phyloP scores from a whole-genome alignment of 495 filamentous ascomycete species.

The Talaromyces stipitatus region DNA sequence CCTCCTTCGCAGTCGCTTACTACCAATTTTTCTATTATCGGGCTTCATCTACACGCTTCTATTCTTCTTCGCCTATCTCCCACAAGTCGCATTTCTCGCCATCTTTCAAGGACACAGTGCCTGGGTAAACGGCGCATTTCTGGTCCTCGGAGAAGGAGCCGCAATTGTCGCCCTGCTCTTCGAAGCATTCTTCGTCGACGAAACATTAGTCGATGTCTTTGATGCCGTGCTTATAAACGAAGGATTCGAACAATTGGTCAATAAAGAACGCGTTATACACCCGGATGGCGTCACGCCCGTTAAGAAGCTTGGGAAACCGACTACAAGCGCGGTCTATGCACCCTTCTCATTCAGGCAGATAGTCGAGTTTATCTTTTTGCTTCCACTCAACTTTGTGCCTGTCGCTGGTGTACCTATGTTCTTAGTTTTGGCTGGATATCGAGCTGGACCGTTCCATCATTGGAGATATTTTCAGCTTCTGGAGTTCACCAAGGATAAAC shows the following conservation, averaged over 20 bases:
- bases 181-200: constrained; percentile 62
- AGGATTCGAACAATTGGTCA: constrained; percentile 50
- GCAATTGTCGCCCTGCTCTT: constrained; percentile 55
- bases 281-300: constrained; percentile 45
- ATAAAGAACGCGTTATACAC: constrained; percentile 44
- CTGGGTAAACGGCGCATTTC: constrained; percentile 55
- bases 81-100: constrained; percentile 56
- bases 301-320: constrained; percentile 51
- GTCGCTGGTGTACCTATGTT: constrained; percentile 57
- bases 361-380: constrained; percentile 61
- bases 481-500: constrained; percentile 48
- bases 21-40: constrained; percentile 52
- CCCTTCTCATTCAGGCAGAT: constrained; percentile 72
- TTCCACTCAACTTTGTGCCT: constrained; percentile 60
- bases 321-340: constrained; percentile 48
- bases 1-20: constrained; percentile 48
- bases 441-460: constrained; percentile 58
- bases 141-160: constrained; percentile 59
- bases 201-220: constrained; percentile 62
- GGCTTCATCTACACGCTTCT: constrained; percentile 52
- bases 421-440: constrained; percentile 53
- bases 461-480: constrained; percentile 59
- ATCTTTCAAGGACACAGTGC: constrained; percentile 53
- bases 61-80: constrained; percentile 54
- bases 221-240: constrained; percentile 56